Evolutionary conservation across 2,329 filamentous ascomycete genomes (phyloP), one percentile per base, ranked within the genome.

Genomic region (Aspergillus bombycis): DNA sequence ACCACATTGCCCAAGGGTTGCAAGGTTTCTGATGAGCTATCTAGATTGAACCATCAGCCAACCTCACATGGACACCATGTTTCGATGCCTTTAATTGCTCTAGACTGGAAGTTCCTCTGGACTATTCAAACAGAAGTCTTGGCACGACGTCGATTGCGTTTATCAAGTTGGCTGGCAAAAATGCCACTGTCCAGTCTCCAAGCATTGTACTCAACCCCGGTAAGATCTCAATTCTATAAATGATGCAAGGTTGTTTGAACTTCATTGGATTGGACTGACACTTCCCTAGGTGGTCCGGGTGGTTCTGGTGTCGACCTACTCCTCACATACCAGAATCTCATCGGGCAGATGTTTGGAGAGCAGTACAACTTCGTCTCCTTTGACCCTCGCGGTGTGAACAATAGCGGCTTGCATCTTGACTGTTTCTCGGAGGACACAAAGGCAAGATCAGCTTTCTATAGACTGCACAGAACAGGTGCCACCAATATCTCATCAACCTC

Each of bases 301-400:
- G 23, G 45, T 48, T 48, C 45, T 28, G 45, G 45, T 48, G 23
- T 78, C 28, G 72, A 74, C 21, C 68, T 74, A 32, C 67, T 79
- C n/a, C 61, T 62, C 38, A 60, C 62, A 46, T 56, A 74, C 16
- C 59, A 68, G 56, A 67, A 67, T 41, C 62, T 70, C 50, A 65
- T 75, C 6, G 71, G 80, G 11, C 68, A 74, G 53, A 66, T 71
- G 38, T 57, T 67, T 50, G 77, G 77, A 65, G 78, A 79, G 61
- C 75, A 80, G 64, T 80, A 80, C 69, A 80, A 80, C 70, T 68
- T 79, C 55, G 73, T 81, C 63, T 78, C 77, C 46, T 81, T 78
- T 67, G 79, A 81, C 63, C 79, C 79, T 65, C 77, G 79, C 38
- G 78, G 78, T 10, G 76, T 80, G 36, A 75, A 75, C 61, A 76